These are phyloP conservation scores for Leptoxyphium fumago DNA, from an alignment of 2,329 filamentous ascomycete genomes.

Conservation along the genomic window DNA sequence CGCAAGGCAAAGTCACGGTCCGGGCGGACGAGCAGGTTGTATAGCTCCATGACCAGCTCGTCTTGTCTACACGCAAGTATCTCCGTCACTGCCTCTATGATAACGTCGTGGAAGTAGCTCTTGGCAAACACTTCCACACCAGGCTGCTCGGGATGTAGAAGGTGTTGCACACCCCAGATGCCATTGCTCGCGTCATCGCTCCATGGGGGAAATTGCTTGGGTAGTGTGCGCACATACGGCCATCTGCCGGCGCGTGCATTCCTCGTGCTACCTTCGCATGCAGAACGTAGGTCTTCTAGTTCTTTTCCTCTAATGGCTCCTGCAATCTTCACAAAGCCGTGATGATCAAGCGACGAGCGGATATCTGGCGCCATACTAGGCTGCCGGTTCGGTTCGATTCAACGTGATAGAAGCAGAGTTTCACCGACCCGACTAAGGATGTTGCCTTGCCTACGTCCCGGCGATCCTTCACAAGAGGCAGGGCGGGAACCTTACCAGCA, in stretches of 20 bases:
- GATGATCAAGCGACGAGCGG: conserved; percentile 42
- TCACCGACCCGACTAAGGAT: no score
- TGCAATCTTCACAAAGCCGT: conserved; percentile 65
- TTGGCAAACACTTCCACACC: conserved; percentile 46
- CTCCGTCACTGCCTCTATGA: conserved; percentile 49
- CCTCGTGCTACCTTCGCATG: conserved; percentile 41
- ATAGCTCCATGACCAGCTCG: conserved; percentile 71
- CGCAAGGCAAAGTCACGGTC: conserved; percentile 55
- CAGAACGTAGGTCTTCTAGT: conserved; percentile 45
- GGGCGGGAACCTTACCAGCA: no score
- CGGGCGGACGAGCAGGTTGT: conserved; percentile 71
- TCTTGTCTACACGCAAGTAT: conserved; percentile 41
- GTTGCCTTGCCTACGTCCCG: no score
- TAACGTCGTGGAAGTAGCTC: conserved; percentile 55
- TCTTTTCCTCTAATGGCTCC: conserved; percentile 43
- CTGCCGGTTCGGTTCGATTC: no score
- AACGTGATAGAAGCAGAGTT: no score
- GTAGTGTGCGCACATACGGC: conserved; percentile 70
- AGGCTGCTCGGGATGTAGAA: conserved; percentile 59
- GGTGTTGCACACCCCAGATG: conserved; percentile 83
- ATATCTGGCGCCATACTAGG: conserved; percentile 14
- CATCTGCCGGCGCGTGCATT: conserved; percentile 56
- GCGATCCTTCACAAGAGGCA: no score
- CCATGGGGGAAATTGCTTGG: conserved; percentile 89
- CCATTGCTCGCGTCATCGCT: conserved; percentile 40